Base-by-base conservation (phyloP, 2,329 filamentous ascomycete genomes). In the Hypoxylon sp. region DNA sequence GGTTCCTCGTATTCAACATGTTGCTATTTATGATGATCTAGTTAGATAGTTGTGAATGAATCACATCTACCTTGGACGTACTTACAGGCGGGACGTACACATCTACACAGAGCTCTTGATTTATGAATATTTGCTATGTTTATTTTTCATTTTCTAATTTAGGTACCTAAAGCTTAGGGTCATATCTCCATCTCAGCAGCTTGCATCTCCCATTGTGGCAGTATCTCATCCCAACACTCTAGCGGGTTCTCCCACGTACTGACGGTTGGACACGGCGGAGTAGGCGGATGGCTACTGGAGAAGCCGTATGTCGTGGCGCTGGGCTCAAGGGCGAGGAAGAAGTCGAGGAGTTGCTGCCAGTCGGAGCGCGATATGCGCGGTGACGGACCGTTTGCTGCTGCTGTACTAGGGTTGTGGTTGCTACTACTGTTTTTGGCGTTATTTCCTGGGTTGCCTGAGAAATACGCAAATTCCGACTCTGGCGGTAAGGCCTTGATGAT, bases 401-500 rank as follows among this genome's bases (percentile, higher is more conserved):
- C 7, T 19, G 19, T 11, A n/a, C 50, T 43, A 43, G 36, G 5
- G 5, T 19, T 34, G 6, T 14, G n/a, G 10, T n/a, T 19, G 13
- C 38, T 17, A 19, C 41, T 50, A 1, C 51, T 41, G 28, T 9
- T 30, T 9, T 13, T 41, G 9, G 6, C 28, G 5, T 21, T 34
- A 13, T 13, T 46, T 2, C 34, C 30, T 7, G 36, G 17, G 9
- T 38, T 28, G 21, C 10, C n/a, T 0, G 48, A 25, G 19, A 11
- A 17, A 38, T 61, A 28, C 14, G 32, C 51, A 6, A 41, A 38
- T 13, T 56, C 58, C n/a, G 34, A 46, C 28, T 61, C 59, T 2
- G 67, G 21, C 5, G 77, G 76, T 14, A 77, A 48, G 23, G 73
- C 75, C 17, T 72, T 68, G 65, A 79, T 75, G 32, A 79, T 75